Percentiles rank a stretch among this genome's conserved stretches.
Evolutionary conservation across 805 yeast species (phyloP).

Genomic region (Sugiyamaella qingdaonensis): DNA sequence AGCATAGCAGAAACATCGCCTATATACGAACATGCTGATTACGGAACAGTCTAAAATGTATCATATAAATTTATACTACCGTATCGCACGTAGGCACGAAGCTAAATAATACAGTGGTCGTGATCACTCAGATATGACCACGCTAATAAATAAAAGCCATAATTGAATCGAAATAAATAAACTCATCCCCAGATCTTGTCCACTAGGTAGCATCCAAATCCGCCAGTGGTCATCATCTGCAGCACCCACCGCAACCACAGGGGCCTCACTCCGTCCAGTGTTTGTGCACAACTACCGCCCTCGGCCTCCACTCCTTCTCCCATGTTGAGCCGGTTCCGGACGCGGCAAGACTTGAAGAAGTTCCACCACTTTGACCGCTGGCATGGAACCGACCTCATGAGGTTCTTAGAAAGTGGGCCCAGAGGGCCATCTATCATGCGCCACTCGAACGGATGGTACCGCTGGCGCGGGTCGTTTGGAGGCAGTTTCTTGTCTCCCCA

Average conservation of each 20-base stretch:
- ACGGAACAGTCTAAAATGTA: no score
- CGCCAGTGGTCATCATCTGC: slow-evolving; percentile 29
- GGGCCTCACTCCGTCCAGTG: slow-evolving; percentile 53
- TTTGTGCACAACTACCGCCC: slow-evolving; percentile 76
- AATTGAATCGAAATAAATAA: background rate
- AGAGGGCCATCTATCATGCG: slow-evolving; percentile 87
- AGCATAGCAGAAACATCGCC: no score
- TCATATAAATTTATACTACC: no score
- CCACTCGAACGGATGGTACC: slow-evolving; percentile 86
- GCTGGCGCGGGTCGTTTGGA: slow-evolving; percentile 71
- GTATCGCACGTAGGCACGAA: no score
- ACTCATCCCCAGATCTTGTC: slow-evolving; percentile 30
- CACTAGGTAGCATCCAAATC: slow-evolving; percentile 29
- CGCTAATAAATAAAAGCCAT: background rate
- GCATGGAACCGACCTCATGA: slow-evolving; percentile 67
- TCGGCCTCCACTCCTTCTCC: slow-evolving; percentile 90
- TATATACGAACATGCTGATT: no score
- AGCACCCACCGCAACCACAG: slow-evolving; percentile 45
- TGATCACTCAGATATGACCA: no score
- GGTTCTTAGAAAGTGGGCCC: slow-evolving; percentile 81
- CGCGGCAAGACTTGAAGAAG: slow-evolving; percentile 74
- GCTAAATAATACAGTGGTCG: no score
- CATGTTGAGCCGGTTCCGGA: slow-evolving; percentile 65
- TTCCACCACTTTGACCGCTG: slow-evolving; percentile 93
- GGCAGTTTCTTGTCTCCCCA: slow-evolving; percentile 86